Conservation (phyloP, 164 flowering plant genomes). For the Magnolia changhungtana region DNA sequence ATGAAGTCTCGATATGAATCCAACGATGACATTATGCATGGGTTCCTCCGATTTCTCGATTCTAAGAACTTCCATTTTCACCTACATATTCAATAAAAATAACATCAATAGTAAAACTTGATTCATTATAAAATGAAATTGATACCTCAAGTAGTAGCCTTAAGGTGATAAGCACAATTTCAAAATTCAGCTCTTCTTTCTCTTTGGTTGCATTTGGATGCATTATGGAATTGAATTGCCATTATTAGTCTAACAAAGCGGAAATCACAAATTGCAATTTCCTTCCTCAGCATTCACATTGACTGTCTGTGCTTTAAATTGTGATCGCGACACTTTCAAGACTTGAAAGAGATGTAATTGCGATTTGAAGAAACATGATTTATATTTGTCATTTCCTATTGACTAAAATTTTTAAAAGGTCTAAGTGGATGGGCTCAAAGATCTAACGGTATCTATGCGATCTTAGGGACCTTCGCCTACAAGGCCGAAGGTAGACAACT, state of each 20-base stretch:
- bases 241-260: too few species aligned
- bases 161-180: too few species aligned
- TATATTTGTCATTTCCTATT: too few species aligned
- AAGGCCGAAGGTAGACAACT: too few species aligned
- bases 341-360: background rate
- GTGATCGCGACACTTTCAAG: background rate
- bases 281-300: background rate
- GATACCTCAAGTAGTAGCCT: background rate
- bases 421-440: too few species aligned
- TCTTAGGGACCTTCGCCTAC: too few species aligned
- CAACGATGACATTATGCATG: constrained; percentile 38
- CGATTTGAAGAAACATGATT: too few species aligned
- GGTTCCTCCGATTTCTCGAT: constrained; percentile 48
- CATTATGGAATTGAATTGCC: background rate
- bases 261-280: background rate
- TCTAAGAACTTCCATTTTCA: constrained; percentile 39
- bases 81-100: constrained; percentile 24
- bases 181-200: background rate
- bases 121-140: background rate
- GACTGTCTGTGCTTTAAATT: background rate
- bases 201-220: background rate
- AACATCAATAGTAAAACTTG: background rate
- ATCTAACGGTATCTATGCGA: too few species aligned
- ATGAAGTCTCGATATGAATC: constrained; percentile 34
- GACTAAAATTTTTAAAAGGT: too few species aligned